Evolutionary conservation across 2,329 filamentous ascomycete species (phyloP).

Genomic region (Fonsecaea nubica): DNA sequence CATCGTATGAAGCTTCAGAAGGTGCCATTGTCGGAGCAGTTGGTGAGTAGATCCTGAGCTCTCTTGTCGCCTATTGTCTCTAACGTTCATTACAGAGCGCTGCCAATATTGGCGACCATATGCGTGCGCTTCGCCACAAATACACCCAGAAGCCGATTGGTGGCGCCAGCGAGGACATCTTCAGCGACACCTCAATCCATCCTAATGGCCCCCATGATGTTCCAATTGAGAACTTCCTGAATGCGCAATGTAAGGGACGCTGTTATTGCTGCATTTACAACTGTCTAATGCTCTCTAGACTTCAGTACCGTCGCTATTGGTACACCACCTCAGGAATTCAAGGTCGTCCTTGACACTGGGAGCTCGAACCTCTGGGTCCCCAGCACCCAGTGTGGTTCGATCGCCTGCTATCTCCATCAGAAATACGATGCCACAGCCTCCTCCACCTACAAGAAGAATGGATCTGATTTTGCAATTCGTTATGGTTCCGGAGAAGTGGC

Average conservation of each 20-base stretch:
- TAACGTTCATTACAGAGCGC: slow-evolving; percentile 62
- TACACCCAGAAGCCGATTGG: slow-evolving; percentile 99
- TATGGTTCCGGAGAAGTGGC: slow-evolving; percentile 95
- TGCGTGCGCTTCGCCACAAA: slow-evolving; percentile 85
- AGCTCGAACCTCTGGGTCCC: slow-evolving; percentile 99
- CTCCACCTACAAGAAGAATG: slow-evolving; percentile 92
- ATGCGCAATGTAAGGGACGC: slow-evolving; percentile 90
- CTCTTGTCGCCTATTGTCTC: slow-evolving; percentile 7
- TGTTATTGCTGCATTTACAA: background rate
- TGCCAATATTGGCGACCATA: slow-evolving; percentile 79
- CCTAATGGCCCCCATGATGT: slow-evolving; percentile 73
- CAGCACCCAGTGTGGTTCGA: slow-evolving; percentile 85
- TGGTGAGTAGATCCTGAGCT: slow-evolving; percentile 65
- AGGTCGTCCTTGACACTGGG: slow-evolving; percentile 97
- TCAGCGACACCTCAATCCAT: slow-evolving; percentile 74
- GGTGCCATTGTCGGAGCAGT: slow-evolving; percentile 87
- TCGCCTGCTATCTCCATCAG: slow-evolving; percentile 95
- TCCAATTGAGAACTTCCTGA: slow-evolving; percentile 95
- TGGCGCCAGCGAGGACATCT: slow-evolving; percentile 76
- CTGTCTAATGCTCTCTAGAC: slow-evolving; percentile 61
- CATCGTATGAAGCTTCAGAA: slow-evolving; percentile 99
- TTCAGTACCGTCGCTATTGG: slow-evolving; percentile 96
- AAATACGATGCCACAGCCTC: slow-evolving; percentile 95
- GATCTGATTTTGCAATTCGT: slow-evolving; percentile 86
- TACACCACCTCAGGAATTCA: slow-evolving; percentile 90